Percentiles rank a stretch among this genome's conserved stretches.
Conservation (phyloP, 1,139 yeast genomes). For the Protomyces inundatus region DNA sequence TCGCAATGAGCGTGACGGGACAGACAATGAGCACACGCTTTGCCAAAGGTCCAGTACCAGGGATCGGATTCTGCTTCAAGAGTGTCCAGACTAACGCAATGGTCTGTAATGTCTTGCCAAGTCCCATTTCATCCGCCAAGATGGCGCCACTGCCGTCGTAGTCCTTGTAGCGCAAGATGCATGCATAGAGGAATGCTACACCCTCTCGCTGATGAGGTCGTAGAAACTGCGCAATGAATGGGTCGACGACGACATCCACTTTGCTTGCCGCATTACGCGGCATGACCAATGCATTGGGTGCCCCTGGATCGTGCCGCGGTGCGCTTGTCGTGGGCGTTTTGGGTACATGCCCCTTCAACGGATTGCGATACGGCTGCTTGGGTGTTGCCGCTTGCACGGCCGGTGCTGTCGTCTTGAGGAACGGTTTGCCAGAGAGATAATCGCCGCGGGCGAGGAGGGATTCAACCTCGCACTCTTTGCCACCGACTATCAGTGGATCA, state of each 20-base stretch:
- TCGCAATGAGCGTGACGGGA: constrained; percentile 81
- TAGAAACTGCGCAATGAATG: constrained; percentile 50
- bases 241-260: constrained; percentile 67
- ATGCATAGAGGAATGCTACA: constrained; percentile 69
- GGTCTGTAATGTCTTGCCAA: constrained; percentile 88
- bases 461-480: constrained; percentile 54
- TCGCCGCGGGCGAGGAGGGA: constrained; percentile 39
- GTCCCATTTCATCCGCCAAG: constrained; percentile 95
- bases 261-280: constrained; percentile 38
- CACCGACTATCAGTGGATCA: constrained; percentile 48
- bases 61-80: constrained; percentile 60
- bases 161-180: constrained; percentile 60
- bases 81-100: constrained; percentile 81
- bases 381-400: not conserved
- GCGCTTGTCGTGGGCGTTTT: not conserved
- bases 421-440: constrained; percentile 30
- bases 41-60: constrained; percentile 43
- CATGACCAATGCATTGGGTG: constrained; percentile 47
- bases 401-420: not conserved
- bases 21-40: constrained; percentile 72
- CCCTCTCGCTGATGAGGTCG: constrained; percentile 87
- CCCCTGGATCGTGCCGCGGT: constrained; percentile 45
- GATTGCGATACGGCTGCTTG: constrained; percentile 11
- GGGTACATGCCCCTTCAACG: not conserved
- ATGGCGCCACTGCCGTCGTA: constrained; percentile 66